Conservation (phyloP, 805 yeast species). For the Candida yuanshanica region DNA sequence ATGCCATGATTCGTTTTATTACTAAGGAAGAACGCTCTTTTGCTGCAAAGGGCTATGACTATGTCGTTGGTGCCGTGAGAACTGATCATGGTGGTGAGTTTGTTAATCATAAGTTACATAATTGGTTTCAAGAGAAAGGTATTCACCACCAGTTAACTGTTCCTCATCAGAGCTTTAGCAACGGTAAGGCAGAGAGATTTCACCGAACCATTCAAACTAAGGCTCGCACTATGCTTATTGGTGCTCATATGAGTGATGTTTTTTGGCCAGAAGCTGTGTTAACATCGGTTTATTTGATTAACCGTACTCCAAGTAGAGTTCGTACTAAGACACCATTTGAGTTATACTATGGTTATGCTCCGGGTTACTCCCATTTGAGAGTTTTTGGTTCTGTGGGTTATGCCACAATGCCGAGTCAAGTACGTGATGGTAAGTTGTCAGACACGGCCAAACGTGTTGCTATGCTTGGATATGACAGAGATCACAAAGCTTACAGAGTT, state of each 20-base stretch:
- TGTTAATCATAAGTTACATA: background rate
- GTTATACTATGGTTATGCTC: background rate
- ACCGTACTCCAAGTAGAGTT: background rate
- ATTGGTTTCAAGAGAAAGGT: background rate
- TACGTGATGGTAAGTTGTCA: background rate
- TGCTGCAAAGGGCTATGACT: background rate
- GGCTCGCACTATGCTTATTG: background rate
- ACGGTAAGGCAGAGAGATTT: conserved; percentile 1
- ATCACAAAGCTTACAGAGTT: background rate
- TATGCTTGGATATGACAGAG: background rate
- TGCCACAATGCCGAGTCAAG: background rate
- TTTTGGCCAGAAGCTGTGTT: background rate
- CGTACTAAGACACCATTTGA: background rate
- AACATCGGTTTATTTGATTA: background rate
- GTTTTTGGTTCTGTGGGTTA: background rate
- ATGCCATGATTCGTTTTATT: background rate
- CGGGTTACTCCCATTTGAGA: background rate
- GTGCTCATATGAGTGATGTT: background rate
- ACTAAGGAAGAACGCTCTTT: background rate
- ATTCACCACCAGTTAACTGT: conserved; percentile 1
- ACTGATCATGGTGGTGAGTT: background rate
- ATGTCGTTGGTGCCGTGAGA: background rate
- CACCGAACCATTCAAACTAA: background rate
- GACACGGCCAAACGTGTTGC: background rate
- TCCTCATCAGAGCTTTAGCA: background rate